Conservation (phyloP, 768 basidiomycete genomes). For the Baorangia bicolor region DNA sequence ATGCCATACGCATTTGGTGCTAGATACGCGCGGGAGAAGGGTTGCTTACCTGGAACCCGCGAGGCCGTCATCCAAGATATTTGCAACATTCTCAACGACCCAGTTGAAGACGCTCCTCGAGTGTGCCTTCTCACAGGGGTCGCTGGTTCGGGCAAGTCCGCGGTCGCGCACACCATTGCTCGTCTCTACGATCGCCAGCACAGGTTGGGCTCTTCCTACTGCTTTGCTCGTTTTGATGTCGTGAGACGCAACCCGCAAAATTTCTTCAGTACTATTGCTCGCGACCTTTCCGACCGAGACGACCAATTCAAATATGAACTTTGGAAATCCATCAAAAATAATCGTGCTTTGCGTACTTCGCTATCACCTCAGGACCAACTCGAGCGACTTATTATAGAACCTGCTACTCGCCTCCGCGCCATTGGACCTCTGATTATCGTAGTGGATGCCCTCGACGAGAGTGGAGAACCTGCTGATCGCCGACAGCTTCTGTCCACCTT, state of each 20-base stretch:
- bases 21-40: conserved; percentile 1
- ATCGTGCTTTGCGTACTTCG: conserved; percentile 2
- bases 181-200: conserved; percentile 4
- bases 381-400: conserved; percentile 20
- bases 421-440: conserved; percentile 30
- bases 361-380: conserved; percentile 13
- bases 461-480: conserved; percentile 7
- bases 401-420: conserved; percentile 22
- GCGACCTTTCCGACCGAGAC: conserved; percentile 24
- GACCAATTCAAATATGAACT: conserved; percentile 11
- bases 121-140: too few relatives aligned
- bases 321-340: background rate
- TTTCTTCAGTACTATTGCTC: conserved; percentile 26
- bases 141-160: too few relatives aligned
- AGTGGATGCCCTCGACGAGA: conserved; percentile 30
- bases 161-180: conserved; percentile 13
- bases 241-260: conserved; percentile 4
- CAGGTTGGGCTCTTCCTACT: conserved; percentile 25
- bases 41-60: conserved; percentile 1
- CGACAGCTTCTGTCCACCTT: conserved; percentile 15
- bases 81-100: too few relatives aligned
- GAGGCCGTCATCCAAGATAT: background rate
- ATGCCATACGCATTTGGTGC: too few relatives aligned
- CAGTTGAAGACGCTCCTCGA: too few relatives aligned
- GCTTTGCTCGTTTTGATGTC: conserved; percentile 6